Base-by-base conservation (phyloP, 2,329 filamentous ascomycete species). In the Fusarium buxicola region DNA sequence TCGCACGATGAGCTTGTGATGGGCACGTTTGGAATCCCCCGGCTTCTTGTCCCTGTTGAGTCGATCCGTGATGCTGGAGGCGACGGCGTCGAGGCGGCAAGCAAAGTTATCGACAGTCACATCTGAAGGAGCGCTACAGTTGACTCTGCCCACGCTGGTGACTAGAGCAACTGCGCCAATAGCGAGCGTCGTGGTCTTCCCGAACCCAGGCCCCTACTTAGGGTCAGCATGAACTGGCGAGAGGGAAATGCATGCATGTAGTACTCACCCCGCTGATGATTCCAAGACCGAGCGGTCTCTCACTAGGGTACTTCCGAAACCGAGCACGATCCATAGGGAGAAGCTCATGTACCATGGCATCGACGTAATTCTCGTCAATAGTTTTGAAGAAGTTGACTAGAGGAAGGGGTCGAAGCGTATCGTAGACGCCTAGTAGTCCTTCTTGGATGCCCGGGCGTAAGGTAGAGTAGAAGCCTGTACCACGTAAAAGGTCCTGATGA, bases 251-350 rank as follows among this genome's bases (percentile, higher is more conserved):
- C 11, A 13, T 36, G 11, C 1, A 5, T 13, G 13, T 12, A 24
- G 2, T 32, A 61, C 65, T 34, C 55, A 69, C 60, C 3, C 45
- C 57, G 6, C 52, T 53, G 6, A 69, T 63, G 3, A 60, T 34
- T 0, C 56, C 63, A 2, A 69, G 36, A 0, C 61, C 66, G 0
- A 69, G 10, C 0, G 56, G 38, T 30, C 45, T 35, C 0, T 45
- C 28, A 7, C 51, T 58, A 5, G 68, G 27, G 5, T 70, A 69
- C 5, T 10, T 6, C 5, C n/a, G 31, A 13, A 70, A 65, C 0
- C 64, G 55, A 2, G 7, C 12, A 2, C 53, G 52, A 24, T 69
- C 54, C 3, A 38, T 10, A 4, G 30, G 46, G 1, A 63, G 2
- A 0, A 15, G 39, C 18, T 45, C 60, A 1, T 57, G 7, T 1